Evolutionary conservation across 2,329 filamentous ascomycete species (phyloP), one percentile per base, ranked within the genome.

Genomic region (Fusarium torulosum): DNA sequence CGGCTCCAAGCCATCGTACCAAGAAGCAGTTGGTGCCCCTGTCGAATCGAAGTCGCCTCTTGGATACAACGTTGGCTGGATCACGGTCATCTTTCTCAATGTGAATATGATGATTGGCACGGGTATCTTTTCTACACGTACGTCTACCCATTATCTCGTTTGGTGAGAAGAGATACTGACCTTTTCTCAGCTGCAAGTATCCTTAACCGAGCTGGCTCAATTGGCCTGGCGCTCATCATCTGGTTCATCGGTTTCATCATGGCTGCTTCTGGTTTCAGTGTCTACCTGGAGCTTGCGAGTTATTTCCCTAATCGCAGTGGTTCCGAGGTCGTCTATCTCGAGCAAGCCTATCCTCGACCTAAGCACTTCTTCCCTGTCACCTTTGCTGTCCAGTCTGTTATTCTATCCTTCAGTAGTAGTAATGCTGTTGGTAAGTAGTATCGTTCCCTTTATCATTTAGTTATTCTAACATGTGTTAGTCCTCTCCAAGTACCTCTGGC

Each of bases 281-380:
- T 89, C 0, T 91, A 91, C 57, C 83, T 91, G 10, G 89, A 91
- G 70, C 85, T 86, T 15, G 84, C 88, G 0, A 82, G 86, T 1
- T 91, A 88, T 63, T 91, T 91, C 59, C 88, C 89, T 1, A 90
- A 85, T 71, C 85, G 89, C 9, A 90, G 86, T 3, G 89, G 89
- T 0, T 84, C 85, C 0, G 88, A 91, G 69, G 88, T 90, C 0
- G 89, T 90, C 0, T 91, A 90, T 67, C 81, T 91, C 0, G 89
- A 91, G 67, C 89, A 91, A 71, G 86, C 88, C 0, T 92, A 85
- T 64, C 88, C 88, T 1, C 82, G 87, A 2, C 90, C 89, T 0
- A 84, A 82, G 54, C 89, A 87, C 72, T 83, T 91, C 61, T 86
- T 91, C 47, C 88, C 89, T 0, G 86, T 86, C 0, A 81, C 87